A percentile compares a stretch with the other conserved stretches of the same genome.
Evolutionary conservation across 139 green algal genomes (phyloP).

Genomic region (Mesotaenium endlicherianum): DNA sequence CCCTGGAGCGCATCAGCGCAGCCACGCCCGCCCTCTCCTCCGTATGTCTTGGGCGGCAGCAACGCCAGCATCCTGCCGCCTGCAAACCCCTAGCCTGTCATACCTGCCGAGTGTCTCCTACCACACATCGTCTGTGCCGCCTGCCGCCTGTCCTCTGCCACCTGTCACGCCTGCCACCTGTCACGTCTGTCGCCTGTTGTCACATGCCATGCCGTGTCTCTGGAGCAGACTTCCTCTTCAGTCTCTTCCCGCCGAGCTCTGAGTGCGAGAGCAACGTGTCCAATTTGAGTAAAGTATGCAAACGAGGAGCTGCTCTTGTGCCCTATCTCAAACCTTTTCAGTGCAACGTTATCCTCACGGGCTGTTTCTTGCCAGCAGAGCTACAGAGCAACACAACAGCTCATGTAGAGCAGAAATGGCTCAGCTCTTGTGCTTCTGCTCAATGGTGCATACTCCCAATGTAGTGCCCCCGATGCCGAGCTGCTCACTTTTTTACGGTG

Average conservation of each 20-base stretch:
- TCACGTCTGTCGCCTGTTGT: neutral
- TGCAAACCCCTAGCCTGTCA: no score
- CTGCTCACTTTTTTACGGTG: neutral
- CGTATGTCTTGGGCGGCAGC: no score
- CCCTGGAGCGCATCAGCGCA: slow-evolving; percentile 28
- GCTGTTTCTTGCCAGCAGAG: neutral
- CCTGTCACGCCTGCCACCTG: neutral
- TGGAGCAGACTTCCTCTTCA: neutral
- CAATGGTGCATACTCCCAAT: no score
- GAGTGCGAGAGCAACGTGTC: neutral
- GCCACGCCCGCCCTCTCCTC: no score
- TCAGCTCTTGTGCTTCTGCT: no score
- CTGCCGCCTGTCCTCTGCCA: no score
- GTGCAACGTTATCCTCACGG: neutral
- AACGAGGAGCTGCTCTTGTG: neutral
- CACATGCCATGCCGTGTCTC: neutral
- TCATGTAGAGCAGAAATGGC: no score
- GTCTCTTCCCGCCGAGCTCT: neutral
- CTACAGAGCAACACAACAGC: no score
- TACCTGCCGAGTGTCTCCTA: no score
- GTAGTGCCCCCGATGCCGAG: no score
- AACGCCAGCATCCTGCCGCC: no score
- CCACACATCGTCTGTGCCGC: no score
- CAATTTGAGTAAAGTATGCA: neutral
- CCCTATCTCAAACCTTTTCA: neutral